phyloP scores from a whole-genome alignment of 805 yeast genomes.

The Saturnispora bothae region DNA sequence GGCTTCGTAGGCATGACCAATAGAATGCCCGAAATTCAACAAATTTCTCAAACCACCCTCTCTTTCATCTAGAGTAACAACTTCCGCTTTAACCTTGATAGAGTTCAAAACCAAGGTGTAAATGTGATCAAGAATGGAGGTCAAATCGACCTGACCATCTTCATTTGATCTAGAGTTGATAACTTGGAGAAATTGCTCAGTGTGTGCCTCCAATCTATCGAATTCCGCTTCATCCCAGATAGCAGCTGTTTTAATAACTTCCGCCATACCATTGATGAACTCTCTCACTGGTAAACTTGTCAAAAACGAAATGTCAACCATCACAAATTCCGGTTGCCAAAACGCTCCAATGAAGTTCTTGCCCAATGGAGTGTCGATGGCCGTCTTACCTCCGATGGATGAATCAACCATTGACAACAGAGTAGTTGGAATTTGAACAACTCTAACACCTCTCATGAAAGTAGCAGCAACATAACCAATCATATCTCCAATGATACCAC shows the following conservation, averaged over 20 bases:
- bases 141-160: slow-evolving; percentile 48
- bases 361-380: slow-evolving; percentile 93
- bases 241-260: slow-evolving; percentile 95
- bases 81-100: slow-evolving; percentile 84
- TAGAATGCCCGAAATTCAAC: slow-evolving; percentile 91
- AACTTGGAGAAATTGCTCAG: slow-evolving; percentile 58
- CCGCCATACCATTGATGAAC: slow-evolving; percentile 97
- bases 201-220: slow-evolving; percentile 68
- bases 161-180: slow-evolving; percentile 35
- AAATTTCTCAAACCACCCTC: slow-evolving; percentile 90
- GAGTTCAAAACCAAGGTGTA: slow-evolving; percentile 76
- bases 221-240: slow-evolving; percentile 93
- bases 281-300: slow-evolving; percentile 87
- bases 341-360: slow-evolving; percentile 95
- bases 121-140: slow-evolving; percentile 61
- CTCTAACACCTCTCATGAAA: slow-evolving; percentile 95
- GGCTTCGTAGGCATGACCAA: slow-evolving; percentile 99
- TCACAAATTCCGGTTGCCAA: slow-evolving; percentile 88
- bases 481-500: slow-evolving; percentile 99
- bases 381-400: slow-evolving; percentile 96
- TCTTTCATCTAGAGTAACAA: slow-evolving; percentile 87
- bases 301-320: slow-evolving; percentile 80
- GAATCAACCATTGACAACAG: slow-evolving; percentile 96
- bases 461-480: slow-evolving; percentile 98
- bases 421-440: slow-evolving; percentile 90